phyloP scores from a whole-genome alignment of 1,284 basidiomycete genomes.

The Cryptococcus floricola region DNA sequence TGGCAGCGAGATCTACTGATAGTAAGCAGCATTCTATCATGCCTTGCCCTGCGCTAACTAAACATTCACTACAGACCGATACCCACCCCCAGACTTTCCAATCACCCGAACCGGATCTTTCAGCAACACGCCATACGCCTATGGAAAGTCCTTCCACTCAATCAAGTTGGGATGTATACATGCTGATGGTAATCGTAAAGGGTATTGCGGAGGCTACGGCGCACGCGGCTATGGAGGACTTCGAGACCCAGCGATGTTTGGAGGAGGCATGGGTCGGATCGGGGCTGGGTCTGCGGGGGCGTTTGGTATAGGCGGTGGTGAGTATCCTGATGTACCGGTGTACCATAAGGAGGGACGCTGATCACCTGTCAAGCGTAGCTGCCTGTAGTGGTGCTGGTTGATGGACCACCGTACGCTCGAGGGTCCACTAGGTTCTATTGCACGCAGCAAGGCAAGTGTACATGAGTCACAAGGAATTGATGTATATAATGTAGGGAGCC shows the following conservation, averaged over 20 bases:
- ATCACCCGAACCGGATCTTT: slow-evolving; percentile 22
- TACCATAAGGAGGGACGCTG: background rate
- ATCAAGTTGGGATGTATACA: no score
- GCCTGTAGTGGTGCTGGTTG: no score
- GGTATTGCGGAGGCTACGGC: slow-evolving; percentile 27
- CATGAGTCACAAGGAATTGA: no score
- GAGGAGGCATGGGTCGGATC: no score
- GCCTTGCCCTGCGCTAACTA: slow-evolving; percentile 29
- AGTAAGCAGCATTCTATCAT: slow-evolving; percentile 29
- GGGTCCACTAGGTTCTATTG: no score
- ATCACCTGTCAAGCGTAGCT: no score
- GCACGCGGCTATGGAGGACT: slow-evolving; percentile 7
- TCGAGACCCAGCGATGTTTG: no score
- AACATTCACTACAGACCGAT: slow-evolving; percentile 26
- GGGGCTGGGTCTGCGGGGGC: no score
- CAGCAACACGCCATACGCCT: slow-evolving; percentile 27
- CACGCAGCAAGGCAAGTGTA: no score
- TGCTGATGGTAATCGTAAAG: slow-evolving; percentile 2
- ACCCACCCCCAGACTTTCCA: slow-evolving; percentile 26
- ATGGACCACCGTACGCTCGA: no score
- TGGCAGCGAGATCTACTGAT: slow-evolving; percentile 27
- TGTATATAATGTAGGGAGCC: no score
- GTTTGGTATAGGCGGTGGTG: background rate
- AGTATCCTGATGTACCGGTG: background rate
- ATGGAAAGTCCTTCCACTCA: slow-evolving; percentile 16